Evolutionary conservation across 164 flowering plant genomes (phyloP), one percentile per base, ranked within the genome.

Genomic region (Macadamia integrifolia): DNA sequence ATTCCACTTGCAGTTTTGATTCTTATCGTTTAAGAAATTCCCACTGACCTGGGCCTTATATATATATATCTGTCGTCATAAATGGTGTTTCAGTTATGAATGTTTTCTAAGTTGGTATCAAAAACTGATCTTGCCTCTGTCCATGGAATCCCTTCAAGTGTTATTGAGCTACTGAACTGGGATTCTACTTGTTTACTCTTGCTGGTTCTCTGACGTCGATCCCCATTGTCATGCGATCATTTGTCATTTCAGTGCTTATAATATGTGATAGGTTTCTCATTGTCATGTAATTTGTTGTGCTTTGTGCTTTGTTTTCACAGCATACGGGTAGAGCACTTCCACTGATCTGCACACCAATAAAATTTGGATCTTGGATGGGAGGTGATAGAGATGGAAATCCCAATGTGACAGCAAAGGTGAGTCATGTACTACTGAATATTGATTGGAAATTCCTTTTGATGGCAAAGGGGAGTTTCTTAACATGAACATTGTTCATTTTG

Each of bases 321-420:
- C 93, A 89, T 69, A 93, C 98, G 62, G 97, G 97, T 66, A 83
- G 72, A 64, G 83, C 97, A 42, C 96, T 93, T 80, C 98, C 98
- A 53, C 79, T 93, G 78, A 93, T 93, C 59, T 83, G 90, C 74
- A 88, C 97, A 9, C 96, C 97, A 13, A 89, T 93, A 69, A 91
- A 80, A 75, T 93, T 93, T 82, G 97, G 97, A 28, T 91, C 98
- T 73, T 93, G 98, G 98, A 93, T 93, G 98, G 98, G 98, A 61
- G 98, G 98, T 82, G 98, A 93, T 76, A 82, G 97, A 80, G 98
- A 93, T 82, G 98, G 98, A 76, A 93, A 93, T 80, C 98, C 98
- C 29, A 93, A 89, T 79, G 98, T 93, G 30, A 93, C 97, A 17
- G 82, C 98, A 72, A 88, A 88, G 84, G 96, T 91, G 65, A 83